Evolutionary conservation across 192 early-diverging fungal species (phyloP).

Genomic region (Coemansia sp.): DNA sequence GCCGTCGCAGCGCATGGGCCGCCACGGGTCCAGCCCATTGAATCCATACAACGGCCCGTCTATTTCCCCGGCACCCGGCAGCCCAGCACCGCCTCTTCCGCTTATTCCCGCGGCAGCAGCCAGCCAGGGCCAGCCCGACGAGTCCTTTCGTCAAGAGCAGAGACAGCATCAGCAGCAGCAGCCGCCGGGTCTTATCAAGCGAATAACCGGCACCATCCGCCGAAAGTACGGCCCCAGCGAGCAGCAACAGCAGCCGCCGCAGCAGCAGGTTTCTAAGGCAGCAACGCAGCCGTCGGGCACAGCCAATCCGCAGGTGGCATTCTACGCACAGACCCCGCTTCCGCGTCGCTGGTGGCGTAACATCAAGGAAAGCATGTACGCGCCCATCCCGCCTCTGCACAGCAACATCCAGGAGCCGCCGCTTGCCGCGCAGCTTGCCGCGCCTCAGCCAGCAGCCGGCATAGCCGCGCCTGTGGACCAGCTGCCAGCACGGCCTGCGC

Average conservation of each 20-base stretch:
- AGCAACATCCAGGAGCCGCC: constrained; percentile 7
- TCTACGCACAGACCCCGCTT: constrained; percentile 29
- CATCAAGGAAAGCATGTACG: constrained; percentile 50
- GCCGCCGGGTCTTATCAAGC: constrained; percentile 25
- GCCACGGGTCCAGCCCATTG: constrained; percentile 50
- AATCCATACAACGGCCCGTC: constrained; percentile 34
- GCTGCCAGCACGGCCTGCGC: constrained; percentile 22
- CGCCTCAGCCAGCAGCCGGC: background rate
- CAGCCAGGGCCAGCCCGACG: background rate
- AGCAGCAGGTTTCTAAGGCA: background rate
- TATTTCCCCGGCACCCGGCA: constrained; percentile 13
- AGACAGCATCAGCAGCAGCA: constrained; percentile 6
- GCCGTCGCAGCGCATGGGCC: constrained; percentile 36
- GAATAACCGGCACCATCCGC: constrained; percentile 29
- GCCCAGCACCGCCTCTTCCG: constrained; percentile 37
- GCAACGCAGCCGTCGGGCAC: background rate
- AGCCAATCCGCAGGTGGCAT: background rate
- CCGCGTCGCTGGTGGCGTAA: constrained; percentile 54
- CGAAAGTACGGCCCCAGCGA: constrained; percentile 10
- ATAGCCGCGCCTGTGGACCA: background rate
- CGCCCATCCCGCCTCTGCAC: constrained; percentile 49
- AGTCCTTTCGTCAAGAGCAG: background rate
- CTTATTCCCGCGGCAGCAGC: constrained; percentile 17
- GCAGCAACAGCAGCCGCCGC: constrained; percentile 8
- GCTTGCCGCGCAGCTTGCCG: background rate